These are phyloP conservation scores for Heterobasidion parviporum DNA, from an alignment of 1,284 basidiomycete genomes.

Conservation along the genomic window DNA sequence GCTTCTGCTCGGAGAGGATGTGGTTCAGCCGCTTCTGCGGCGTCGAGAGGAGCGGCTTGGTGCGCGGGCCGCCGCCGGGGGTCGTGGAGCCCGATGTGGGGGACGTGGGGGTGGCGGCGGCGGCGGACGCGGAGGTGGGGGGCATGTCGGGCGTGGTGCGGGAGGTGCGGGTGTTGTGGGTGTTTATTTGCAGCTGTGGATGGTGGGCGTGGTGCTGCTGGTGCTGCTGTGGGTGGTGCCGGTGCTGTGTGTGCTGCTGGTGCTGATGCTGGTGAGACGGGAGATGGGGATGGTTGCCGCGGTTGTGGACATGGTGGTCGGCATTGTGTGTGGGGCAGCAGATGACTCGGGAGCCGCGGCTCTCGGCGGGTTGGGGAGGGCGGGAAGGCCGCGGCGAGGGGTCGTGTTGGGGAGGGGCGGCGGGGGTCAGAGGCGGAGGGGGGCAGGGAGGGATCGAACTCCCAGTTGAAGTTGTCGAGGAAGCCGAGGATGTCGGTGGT, in stretches of 20 bases:
- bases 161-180: not conserved
- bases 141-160: not conserved
- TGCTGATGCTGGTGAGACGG: no score
- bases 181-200: not conserved
- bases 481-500: conserved; percentile 67
- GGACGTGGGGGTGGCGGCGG: not conserved
- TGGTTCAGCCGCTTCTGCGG: conserved; percentile 91
- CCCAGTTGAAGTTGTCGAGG: conserved; percentile 69
- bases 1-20: conserved; percentile 89
- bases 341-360: no score
- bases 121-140: not conserved
- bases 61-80: conserved; percentile 21
- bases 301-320: no score
- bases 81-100: not conserved
- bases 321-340: no score
- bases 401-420: not conserved
- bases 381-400: not conserved
- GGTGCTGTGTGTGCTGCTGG: no score
- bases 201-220: not conserved
- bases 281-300: no score
- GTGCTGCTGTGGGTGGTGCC: not conserved
- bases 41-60: conserved; percentile 54
- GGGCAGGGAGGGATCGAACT: conserved; percentile 31
- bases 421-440: not conserved
- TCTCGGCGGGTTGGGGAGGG: not conserved